Conservation (phyloP, 2,329 filamentous ascomycete genomes). For the Penicillium polonicum region DNA sequence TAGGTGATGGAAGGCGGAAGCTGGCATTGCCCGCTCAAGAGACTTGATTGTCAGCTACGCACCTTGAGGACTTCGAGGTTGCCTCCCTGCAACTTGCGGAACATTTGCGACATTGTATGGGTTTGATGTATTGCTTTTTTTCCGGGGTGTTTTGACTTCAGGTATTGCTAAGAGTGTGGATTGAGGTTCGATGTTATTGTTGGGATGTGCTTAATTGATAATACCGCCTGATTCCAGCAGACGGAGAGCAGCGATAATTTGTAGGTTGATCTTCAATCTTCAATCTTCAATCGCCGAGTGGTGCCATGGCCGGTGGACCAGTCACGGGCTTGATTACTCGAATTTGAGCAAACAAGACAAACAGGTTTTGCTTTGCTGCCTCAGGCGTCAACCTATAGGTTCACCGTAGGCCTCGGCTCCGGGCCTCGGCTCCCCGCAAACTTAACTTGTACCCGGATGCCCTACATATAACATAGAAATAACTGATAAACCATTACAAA, state of each 20-base stretch:
- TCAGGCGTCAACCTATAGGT: not conserved
- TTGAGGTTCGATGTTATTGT: not conserved
- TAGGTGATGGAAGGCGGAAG: too few relatives aligned
- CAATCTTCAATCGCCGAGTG: slow-evolving; percentile 3
- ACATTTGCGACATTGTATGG: slow-evolving; percentile 39
- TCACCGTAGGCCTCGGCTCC: not conserved
- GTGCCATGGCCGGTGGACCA: slow-evolving; percentile 5
- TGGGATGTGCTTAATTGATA: not conserved
- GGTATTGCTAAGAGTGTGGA: not conserved
- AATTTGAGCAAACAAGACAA: slow-evolving; percentile 19
- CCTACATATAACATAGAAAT: not conserved
- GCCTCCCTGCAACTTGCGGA: slow-evolving; percentile 68
- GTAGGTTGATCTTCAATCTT: slow-evolving; percentile 3
- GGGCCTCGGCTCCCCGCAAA: slow-evolving; percentile 1
- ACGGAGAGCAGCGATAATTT: not conserved
- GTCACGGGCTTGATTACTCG: slow-evolving; percentile 17
- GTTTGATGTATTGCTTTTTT: slow-evolving; percentile 8
- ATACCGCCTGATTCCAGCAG: not conserved
- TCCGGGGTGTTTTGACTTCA: not conserved
- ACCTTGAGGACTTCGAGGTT: slow-evolving; percentile 97
- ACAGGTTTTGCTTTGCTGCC: not conserved
- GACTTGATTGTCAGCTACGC: slow-evolving; percentile 24
- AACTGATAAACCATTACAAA: not conserved
- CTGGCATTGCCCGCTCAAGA: not conserved
- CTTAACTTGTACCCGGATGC: not conserved